Evolutionary conservation across 2,329 filamentous ascomycete species (phyloP).

Genomic region (Diplodia seriata): DNA sequence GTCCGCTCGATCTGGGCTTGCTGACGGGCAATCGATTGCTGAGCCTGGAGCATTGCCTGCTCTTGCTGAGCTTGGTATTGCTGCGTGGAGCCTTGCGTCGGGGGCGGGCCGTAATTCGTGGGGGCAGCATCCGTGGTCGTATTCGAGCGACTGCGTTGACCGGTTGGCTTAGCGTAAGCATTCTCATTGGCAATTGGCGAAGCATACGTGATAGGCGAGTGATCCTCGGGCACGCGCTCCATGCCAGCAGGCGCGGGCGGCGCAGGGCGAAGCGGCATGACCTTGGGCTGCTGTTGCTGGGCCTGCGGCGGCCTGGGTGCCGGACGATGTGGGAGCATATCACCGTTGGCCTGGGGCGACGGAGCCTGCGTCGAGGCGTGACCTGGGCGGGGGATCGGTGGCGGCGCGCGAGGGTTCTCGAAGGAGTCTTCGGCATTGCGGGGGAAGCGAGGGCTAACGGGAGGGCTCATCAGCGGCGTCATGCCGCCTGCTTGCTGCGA

Average conservation of each 20-base stretch:
- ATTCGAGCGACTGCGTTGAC: constrained; percentile 52
- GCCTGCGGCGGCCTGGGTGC: constrained; percentile 81
- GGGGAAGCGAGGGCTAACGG: constrained; percentile 84
- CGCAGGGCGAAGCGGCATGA: constrained; percentile 63
- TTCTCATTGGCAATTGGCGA: constrained; percentile 41
- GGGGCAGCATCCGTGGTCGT: constrained; percentile 48
- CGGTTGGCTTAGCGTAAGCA: constrained; percentile 42
- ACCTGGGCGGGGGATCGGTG: constrained; percentile 72
- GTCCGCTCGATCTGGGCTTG: constrained; percentile 72
- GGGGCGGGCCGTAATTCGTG: constrained; percentile 34
- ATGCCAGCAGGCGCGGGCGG: constrained; percentile 61
- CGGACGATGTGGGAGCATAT: constrained; percentile 77
- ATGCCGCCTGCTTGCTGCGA: constrained; percentile 37
- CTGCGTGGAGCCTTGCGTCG: constrained; percentile 43
- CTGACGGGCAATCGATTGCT: constrained; percentile 68
- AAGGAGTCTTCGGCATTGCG: constrained; percentile 87
- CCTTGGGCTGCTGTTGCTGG: constrained; percentile 49
- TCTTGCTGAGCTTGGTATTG: constrained; percentile 78
- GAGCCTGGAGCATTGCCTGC: constrained; percentile 78
- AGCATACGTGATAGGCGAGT: constrained; percentile 52
- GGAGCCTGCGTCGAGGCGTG: constrained; percentile 55
- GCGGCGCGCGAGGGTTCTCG: constrained; percentile 92
- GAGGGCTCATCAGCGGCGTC: constrained; percentile 72
- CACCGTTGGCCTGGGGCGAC: constrained; percentile 51
- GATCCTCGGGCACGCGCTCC: constrained; percentile 42